phyloP scores from a whole-genome alignment of 1,139 yeast genomes.

The Sporopachydermia cereana region DNA sequence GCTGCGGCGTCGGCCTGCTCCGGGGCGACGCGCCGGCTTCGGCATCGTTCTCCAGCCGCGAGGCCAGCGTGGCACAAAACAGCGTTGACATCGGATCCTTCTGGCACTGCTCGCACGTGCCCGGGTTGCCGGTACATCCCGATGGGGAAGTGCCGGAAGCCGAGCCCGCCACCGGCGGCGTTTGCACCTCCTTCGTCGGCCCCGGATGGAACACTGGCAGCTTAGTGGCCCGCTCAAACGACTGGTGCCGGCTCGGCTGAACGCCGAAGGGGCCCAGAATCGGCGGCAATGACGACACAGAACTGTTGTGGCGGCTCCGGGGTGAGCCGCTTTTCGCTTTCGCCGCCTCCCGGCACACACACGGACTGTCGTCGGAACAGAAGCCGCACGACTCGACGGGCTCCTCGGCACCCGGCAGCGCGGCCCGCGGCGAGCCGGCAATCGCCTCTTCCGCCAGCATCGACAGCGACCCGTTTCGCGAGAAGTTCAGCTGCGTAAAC shows the following conservation, averaged over 20 bases:
- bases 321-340: constrained; percentile 31
- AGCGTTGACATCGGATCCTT: constrained; percentile 80
- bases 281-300: neutral
- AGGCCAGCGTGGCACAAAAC: constrained; percentile 78
- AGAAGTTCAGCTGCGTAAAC: neutral
- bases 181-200: constrained; percentile 43
- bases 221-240: constrained; percentile 12
- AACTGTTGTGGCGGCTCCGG: neutral
- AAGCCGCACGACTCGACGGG: constrained; percentile 83
- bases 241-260: constrained; percentile 4
- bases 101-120: constrained; percentile 77
- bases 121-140: constrained; percentile 84
- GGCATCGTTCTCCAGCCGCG: constrained; percentile 20
- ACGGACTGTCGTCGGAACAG: constrained; percentile 85
- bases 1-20: constrained; percentile 8
- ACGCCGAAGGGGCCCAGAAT: constrained; percentile 4
- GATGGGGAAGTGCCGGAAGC: constrained; percentile 15
- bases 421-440: constrained; percentile 4
- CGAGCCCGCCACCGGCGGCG: constrained; percentile 11
- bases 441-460: constrained; percentile 5
- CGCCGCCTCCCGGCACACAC: constrained; percentile 83
- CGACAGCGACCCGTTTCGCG: constrained; percentile 6
- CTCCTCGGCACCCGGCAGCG: constrained; percentile 6
- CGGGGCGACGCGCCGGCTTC: constrained; percentile 13
- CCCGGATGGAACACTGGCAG: constrained; percentile 59